These are phyloP conservation scores for Magnaporthiopsis incrustans DNA, from an alignment of 2,329 filamentous ascomycete species.

Conservation along the genomic window DNA sequence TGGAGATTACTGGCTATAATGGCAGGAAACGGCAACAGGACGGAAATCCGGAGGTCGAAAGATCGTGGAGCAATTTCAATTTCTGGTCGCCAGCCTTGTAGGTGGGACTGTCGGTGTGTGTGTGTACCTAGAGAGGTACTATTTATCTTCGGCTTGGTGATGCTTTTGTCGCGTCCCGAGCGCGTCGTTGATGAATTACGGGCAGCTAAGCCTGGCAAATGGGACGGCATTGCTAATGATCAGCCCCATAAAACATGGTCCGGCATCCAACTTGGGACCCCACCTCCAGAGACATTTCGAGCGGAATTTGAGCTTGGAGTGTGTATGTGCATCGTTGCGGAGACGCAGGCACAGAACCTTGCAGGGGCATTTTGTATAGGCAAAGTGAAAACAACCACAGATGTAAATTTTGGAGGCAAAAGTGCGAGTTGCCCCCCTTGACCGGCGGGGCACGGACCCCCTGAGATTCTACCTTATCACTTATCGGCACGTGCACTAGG, in stretches of 20 bases:
- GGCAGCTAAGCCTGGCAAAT: neutral
- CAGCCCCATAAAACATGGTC: neutral
- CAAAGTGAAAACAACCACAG: too few species aligned
- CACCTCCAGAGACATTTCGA: neutral
- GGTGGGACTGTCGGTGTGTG: neutral
- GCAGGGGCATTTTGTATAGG: too few species aligned
- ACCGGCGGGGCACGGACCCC: neutral
- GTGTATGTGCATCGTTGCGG: neutral
- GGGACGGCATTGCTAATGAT: neutral
- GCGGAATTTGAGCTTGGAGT: neutral
- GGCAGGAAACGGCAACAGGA: neutral
- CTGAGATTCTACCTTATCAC: neutral
- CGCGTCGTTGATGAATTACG: neutral
- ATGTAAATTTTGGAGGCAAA: too few species aligned
- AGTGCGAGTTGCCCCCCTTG: too few species aligned
- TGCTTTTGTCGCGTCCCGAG: neutral
- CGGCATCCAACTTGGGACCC: neutral
- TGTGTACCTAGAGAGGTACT: too few species aligned
- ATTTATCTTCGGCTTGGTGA: neutral
- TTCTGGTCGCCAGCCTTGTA: too few species aligned
- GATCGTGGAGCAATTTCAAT: too few species aligned
- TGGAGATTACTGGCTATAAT: neutral
- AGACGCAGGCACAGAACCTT: neutral
- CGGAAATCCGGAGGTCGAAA: neutral
- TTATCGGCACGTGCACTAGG: neutral